Conservation (phyloP, 2,329 filamentous ascomycete genomes). For the Alternaria viburni region DNA sequence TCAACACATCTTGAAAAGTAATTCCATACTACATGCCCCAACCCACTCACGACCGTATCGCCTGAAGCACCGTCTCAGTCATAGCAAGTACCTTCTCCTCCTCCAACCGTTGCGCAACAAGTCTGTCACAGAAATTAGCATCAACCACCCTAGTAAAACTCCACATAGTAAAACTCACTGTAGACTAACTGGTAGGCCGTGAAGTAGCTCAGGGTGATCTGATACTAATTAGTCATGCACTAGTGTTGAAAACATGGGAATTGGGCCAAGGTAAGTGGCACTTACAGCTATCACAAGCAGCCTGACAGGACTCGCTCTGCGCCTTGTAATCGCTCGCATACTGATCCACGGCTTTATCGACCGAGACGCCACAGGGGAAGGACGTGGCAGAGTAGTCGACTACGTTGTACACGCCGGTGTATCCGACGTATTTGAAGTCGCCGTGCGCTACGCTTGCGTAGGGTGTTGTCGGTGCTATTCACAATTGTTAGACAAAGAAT, state of each 20-base stretch:
- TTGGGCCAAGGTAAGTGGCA: background rate
- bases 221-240: background rate
- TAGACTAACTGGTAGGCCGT: conserved; percentile 54
- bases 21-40: too few species aligned
- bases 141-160: too few species aligned
- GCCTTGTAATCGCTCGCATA: conserved; percentile 28
- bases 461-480: conserved; percentile 52
- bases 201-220: conserved; percentile 48
- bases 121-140: conserved; percentile 17
- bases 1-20: too few species aligned
- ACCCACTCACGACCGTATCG: conserved; percentile 15
- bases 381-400: conserved; percentile 56
- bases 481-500: conserved; percentile 7
- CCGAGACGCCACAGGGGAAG: conserved; percentile 52
- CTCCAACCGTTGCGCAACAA: conserved; percentile 50
- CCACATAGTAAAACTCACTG: conserved; percentile 29
- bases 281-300: conserved; percentile 51
- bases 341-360: conserved; percentile 49
- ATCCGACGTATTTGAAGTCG: conserved; percentile 54
- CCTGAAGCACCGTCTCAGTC: conserved; percentile 45
- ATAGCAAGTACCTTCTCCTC: conserved; percentile 53
- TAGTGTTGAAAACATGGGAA: too few species aligned
- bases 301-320: conserved; percentile 49
- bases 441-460: conserved; percentile 52
- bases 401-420: conserved; percentile 57